These are phyloP conservation scores for Talaromyces borbonicus DNA, from an alignment of 495 filamentous ascomycete species.

Conservation along the genomic window DNA sequence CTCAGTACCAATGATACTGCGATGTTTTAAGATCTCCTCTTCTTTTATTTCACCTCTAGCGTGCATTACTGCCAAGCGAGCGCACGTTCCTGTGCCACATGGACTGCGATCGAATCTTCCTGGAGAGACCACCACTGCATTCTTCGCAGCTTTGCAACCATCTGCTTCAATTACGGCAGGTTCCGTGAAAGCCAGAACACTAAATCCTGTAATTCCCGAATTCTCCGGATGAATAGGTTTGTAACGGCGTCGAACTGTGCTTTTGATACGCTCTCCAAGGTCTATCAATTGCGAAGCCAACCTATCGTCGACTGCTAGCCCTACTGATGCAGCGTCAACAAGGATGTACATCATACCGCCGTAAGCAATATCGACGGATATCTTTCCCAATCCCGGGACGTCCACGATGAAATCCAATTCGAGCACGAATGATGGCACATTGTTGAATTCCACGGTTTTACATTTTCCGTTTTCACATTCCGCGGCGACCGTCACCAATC, in stretches of 20 bases:
- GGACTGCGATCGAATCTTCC: conserved; percentile 28
- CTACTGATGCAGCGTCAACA: conserved; percentile 21
- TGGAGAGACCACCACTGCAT: conserved; percentile 26
- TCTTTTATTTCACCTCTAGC: conserved; percentile 17
- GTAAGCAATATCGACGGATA: conserved; percentile 24
- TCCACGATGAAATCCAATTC: conserved; percentile 21
- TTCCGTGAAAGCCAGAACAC: conserved; percentile 19
- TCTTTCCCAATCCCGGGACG: conserved; percentile 20
- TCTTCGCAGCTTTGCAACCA: conserved; percentile 16
- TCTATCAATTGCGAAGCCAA: conserved; percentile 17
- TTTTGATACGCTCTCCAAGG: conserved; percentile 24
- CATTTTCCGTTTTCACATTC: conserved; percentile 27
- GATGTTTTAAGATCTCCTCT: conserved; percentile 21
- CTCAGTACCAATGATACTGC: conserved; percentile 22
- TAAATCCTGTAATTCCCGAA: conserved; percentile 18
- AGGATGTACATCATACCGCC: conserved; percentile 29
- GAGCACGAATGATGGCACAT: conserved; percentile 26
- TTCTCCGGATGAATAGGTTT: conserved; percentile 27
- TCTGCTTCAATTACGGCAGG: conserved; percentile 10
- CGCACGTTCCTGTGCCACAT: conserved; percentile 27
- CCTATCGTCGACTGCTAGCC: conserved; percentile 14
- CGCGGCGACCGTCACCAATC: conserved; percentile 21
- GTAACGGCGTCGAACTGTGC: conserved; percentile 14
- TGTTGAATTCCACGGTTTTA: conserved; percentile 24
- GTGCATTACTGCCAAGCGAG: conserved; percentile 26